Base-by-base conservation (phyloP, 2,329 filamentous ascomycete species). In the Fonsecaea erecta region DNA sequence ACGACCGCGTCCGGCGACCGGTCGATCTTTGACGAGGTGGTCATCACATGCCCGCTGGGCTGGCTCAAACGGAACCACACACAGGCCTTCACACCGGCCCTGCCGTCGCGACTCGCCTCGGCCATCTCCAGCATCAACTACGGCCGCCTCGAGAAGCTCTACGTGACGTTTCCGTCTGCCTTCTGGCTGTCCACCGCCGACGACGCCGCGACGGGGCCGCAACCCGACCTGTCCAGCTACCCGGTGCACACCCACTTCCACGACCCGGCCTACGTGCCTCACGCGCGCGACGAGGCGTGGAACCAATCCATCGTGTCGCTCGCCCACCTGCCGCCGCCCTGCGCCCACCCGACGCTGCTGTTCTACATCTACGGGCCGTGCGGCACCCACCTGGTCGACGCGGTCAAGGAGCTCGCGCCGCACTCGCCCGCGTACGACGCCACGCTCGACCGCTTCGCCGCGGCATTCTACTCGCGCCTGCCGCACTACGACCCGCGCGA, bases 291-390 rank as follows among this genome's bases (percentile, higher is more conserved):
- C 1, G 71, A 83, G 5, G 77, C 82, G 65, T 95, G 91, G 91
- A 86, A 88, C 67, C 90, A 92, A 76, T 89, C 94, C 78, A 85
- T 87, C 60, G 83, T 96, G 64, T 93, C 94, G 64, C 84, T 97
- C 24, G 88, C 90, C 48, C 86, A 88, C 1, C 82, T 96, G 1
- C 82, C 85, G 0, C 71, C 74, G 0, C 73, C 79, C 1, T 82
- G 80, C 57, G 84, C 88, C 0, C 92, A 96, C 65, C 90, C 93
- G 7, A 96, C 92, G 0, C 83, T 97, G 3, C 85, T 97, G 28
- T 97, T 96, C 83, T 97, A 82, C 73, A 76, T 78, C 52, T 79
- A 82, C 72, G 81, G 82, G 1, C 73, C 80, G 48, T 78, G 77
- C 62, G 75, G 78, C 30, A 68, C 68, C 9, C 62, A 63, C 24